Conservation (phyloP, 2,329 filamentous ascomycete genomes). For the Pseudogymnoascus destructans region DNA sequence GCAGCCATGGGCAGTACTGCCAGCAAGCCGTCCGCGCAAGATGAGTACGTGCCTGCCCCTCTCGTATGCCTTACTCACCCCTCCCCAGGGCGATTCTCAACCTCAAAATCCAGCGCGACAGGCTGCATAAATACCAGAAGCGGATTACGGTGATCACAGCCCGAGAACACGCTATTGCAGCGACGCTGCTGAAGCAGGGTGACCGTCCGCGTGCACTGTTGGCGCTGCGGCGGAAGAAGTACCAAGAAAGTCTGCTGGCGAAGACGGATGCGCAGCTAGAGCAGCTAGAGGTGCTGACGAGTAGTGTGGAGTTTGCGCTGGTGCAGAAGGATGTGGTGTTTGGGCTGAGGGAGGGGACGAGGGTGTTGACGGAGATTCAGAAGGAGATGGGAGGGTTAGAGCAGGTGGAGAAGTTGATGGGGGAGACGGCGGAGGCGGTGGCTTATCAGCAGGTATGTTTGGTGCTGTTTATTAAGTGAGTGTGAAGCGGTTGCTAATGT, state of each 20-base stretch:
- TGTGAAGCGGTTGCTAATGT: background rate
- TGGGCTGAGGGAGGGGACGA: conserved; percentile 82
- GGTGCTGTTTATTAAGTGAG: background rate
- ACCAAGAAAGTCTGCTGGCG: conserved; percentile 76
- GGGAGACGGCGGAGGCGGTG: conserved; percentile 77
- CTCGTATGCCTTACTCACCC: conserved; percentile 12
- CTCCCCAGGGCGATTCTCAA: conserved; percentile 75
- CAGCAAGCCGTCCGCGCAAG: conserved; percentile 62
- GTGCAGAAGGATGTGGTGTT: conserved; percentile 96
- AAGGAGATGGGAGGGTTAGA: conserved; percentile 92
- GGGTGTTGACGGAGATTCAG: conserved; percentile 81
- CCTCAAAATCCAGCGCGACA: conserved; percentile 95
- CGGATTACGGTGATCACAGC: conserved; percentile 76
- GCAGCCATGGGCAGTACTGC: conserved; percentile 52
- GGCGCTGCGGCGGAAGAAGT: conserved; percentile 87
- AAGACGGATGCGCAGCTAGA: conserved; percentile 92
- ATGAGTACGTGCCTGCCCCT: conserved; percentile 50
- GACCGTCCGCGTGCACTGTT: conserved; percentile 75
- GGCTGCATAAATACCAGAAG: conserved; percentile 89
- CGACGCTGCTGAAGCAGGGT: conserved; percentile 64
- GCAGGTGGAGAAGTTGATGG: conserved; percentile 88
- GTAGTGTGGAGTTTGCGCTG: conserved; percentile 84
- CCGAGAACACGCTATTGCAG: conserved; percentile 76
- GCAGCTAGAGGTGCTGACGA: conserved; percentile 78
- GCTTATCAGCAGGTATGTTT: conserved; percentile 70